phyloP scores from a whole-genome alignment of 2,329 filamentous ascomycete genomes.

The Sporothrix curviconia region DNA sequence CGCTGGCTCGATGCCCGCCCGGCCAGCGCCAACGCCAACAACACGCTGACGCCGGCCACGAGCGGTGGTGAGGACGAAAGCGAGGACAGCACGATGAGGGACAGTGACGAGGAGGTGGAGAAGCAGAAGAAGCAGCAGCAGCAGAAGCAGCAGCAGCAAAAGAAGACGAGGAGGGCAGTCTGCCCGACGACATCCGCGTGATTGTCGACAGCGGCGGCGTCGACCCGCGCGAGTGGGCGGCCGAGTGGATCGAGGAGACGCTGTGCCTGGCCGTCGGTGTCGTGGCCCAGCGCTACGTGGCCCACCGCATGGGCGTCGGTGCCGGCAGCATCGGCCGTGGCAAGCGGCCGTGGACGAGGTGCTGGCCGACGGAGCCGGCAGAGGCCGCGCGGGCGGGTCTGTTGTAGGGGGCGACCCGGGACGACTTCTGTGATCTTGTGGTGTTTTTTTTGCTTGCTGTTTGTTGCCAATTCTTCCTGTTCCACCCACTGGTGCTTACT shows the following conservation, averaged over 20 bases:
- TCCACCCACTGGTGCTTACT: not conserved
- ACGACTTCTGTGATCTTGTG: too few species aligned
- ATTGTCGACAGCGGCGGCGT: constrained; percentile 72
- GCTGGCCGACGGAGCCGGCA: constrained; percentile 49
- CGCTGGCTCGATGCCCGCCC: constrained; percentile 82
- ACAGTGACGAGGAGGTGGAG: too few species aligned
- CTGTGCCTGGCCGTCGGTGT: constrained; percentile 72
- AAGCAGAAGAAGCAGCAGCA: too few species aligned
- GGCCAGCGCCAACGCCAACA: constrained; percentile 19
- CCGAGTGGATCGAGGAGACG: constrained; percentile 92
- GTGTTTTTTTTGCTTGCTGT: too few species aligned
- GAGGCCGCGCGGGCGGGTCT: constrained; percentile 55
- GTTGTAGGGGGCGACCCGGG: constrained; percentile 33
- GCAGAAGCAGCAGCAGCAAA: not conserved
- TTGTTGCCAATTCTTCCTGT: too few species aligned
- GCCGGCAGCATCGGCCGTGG: constrained; percentile 62
- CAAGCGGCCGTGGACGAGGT: constrained; percentile 54
- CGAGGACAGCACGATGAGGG: constrained; percentile 19
- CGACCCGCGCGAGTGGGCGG: constrained; percentile 93
- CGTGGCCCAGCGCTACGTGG: constrained; percentile 91
- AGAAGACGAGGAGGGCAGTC: not conserved
- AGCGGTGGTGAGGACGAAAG: constrained; percentile 25
- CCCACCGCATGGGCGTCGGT: constrained; percentile 89
- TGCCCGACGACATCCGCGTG: constrained; percentile 79
- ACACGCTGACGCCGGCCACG: constrained; percentile 46